Evolutionary conservation across 352 stramenopile species (phyloP), one percentile per base, ranked within the genome.

Genomic region (Globisporangium apiculatum): DNA sequence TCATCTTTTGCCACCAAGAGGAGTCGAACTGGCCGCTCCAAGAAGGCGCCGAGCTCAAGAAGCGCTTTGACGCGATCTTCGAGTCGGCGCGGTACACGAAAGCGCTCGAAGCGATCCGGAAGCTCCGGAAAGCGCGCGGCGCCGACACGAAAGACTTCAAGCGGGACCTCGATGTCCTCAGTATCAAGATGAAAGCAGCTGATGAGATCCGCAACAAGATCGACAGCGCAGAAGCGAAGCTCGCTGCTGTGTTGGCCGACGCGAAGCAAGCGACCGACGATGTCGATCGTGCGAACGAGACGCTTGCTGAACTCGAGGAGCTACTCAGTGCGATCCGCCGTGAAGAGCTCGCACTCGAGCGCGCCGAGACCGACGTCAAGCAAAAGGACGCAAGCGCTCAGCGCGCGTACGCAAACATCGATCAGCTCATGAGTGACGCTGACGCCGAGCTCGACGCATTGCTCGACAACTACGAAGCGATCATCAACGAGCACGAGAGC

Each of bases 21-120:
- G 95, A 98, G 31, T 97, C 91, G 10, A 98, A 96, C 50, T 99
- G 98, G 98, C 98, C 98, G 12, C 64, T 98, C 48, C 74, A 84
- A 55, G 97, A 99, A 73, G 94, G 96, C 14, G 87, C 89, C 0
- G 94, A 98, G 55, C 73, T 99, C 5, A 99, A 99, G 78, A 99
- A 99, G 68, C 81, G 95, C 37, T 99, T 99, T 66, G 98, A 99
- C 73, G 96, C 99, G 63, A 99, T 99, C 53, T 99, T 99, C 63
- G 97, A 99, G 75, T 98, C 94, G 7, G 96, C 96, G 1, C 72
- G 96, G 17, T 99, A 99, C 71, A 98, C 95, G 7, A 99, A 99
- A 65, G 97, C 97, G 0, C 75, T 99, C 15, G 97, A 99, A 37
- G 92, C 89, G 0, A 98, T 99, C 61, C 78, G 88, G 18, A 98